Base-by-base conservation (phyloP, 2,329 filamentous ascomycete genomes). In the Knufia petricola region DNA sequence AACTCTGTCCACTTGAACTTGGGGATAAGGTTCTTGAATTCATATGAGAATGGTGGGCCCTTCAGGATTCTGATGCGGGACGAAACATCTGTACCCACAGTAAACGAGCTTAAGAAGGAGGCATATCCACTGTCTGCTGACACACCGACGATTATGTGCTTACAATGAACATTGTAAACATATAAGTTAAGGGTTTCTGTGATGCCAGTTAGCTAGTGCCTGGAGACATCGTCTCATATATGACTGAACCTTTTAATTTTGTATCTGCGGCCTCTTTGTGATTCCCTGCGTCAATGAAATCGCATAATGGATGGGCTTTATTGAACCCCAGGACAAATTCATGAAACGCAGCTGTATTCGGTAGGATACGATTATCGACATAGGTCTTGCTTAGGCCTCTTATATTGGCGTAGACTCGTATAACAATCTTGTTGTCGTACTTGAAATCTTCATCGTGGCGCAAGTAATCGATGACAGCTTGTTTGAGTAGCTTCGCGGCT, bases 261-360 rank as follows among this genome's bases (percentile, higher is more conserved):
- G 63, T 61, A 54, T 70, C 68, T 1, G 66, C 59, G 40, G 67
- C 70, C 50, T 70, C 67, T 48, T 70, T 70, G 8, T 67, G 67
- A 48, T 64, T 61, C 4, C 68, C 69, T 8, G 65, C 67, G 57
- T 70, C 66, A 20, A 69, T 60, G 48, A 64, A 68, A 32, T 70
- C 66, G 51, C 63, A 68, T 17, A 65, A 47, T 1, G 58, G 46
- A 41, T 64, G 53, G 19, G 60, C 63, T 55, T 64, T 68, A 46
- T 70, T 70, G 58, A 71, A 69, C 0, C 67, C 69, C 15, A 64
- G 64, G 12, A 69, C 60, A 50, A 70, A 71, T 1, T 59, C 54
- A 19, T 55, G 49, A 32, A 71, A 55, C 0, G 53, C 52, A 4
- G 53, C 52, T 3, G 55, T 39, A 8, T 60, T 50, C 8, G 45